These are phyloP conservation scores for Nitzschia inconspicua DNA, from an alignment of 108 stramenopile species.

Conservation along the genomic window DNA sequence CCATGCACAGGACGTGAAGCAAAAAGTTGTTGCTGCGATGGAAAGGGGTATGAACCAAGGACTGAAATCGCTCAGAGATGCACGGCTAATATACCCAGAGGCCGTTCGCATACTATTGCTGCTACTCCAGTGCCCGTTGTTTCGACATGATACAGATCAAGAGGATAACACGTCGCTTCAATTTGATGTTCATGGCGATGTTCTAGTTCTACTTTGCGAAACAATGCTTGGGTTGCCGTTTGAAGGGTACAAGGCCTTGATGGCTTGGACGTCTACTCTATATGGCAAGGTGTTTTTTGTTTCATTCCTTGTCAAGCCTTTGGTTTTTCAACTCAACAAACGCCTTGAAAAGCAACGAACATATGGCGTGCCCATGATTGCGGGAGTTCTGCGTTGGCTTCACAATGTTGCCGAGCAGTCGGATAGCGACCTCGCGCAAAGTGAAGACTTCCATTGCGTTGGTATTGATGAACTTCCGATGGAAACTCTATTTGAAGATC, in stretches of 20 bases:
- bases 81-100: conserved; percentile 61
- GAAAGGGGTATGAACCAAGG: conserved; percentile 57
- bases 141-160: conserved; percentile 26
- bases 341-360: conserved; percentile 5
- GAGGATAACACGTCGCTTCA: neutral
- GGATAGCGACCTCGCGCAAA: conserved; percentile 33
- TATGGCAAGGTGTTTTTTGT: conserved; percentile 50
- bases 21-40: conserved; percentile 44
- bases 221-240: conserved; percentile 40
- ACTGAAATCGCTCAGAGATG: conserved; percentile 42
- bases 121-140: conserved; percentile 53
- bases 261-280: conserved; percentile 42
- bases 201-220: conserved; percentile 34
- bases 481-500: conserved; percentile 56
- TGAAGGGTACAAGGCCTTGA: conserved; percentile 53
- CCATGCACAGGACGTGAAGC: conserved; percentile 23
- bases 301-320: conserved; percentile 55
- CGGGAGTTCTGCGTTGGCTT: conserved; percentile 61
- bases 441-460: conserved; percentile 61
- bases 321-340: conserved; percentile 43
- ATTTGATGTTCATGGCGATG: conserved; percentile 29
- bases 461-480: conserved; percentile 49
- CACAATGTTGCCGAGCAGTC: conserved; percentile 40
- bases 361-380: conserved; percentile 53
- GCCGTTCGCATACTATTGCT: conserved; percentile 57